Evolutionary conservation across 1,139 yeast species (phyloP).

Genomic region (Sporopachydermia cereana): DNA sequence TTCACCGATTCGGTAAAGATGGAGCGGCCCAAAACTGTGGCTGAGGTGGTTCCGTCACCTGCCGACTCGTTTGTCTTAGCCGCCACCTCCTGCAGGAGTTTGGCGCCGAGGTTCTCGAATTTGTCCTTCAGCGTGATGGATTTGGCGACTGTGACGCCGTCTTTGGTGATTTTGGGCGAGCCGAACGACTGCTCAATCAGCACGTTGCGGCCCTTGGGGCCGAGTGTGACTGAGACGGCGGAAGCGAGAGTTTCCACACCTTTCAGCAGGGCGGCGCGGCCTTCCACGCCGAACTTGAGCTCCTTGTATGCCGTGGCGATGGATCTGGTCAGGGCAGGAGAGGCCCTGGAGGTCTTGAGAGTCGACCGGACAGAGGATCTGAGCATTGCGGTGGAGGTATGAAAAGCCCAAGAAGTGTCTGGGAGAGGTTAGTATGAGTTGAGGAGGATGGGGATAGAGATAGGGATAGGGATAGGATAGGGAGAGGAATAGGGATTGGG

Average conservation of each 20-base stretch:
- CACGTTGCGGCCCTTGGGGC: constrained; percentile 98
- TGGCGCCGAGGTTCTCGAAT: constrained; percentile 96
- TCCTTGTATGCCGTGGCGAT: constrained; percentile 67
- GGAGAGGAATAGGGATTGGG: no score
- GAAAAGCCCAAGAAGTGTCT: background rate
- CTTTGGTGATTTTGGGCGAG: constrained; percentile 97
- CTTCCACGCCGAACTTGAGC: constrained; percentile 96
- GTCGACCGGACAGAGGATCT: constrained; percentile 39
- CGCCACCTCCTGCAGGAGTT: constrained; percentile 93
- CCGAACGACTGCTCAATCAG: constrained; percentile 96
- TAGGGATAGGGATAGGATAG: no score
- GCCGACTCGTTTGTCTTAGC: constrained; percentile 97
- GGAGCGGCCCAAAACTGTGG: constrained; percentile 94
- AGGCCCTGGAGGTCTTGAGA: constrained; percentile 27
- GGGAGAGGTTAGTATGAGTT: background rate
- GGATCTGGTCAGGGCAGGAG: constrained; percentile 38
- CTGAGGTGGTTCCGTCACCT: constrained; percentile 98
- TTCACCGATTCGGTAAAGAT: constrained; percentile 95
- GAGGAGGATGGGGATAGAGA: no score
- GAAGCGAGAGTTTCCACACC: constrained; percentile 97
- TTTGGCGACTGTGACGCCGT: constrained; percentile 97
- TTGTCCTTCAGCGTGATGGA: constrained; percentile 81
- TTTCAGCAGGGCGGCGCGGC: constrained; percentile 89
- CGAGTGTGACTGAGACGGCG: constrained; percentile 94
- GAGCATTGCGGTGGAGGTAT: constrained; percentile 31